Percentiles rank a stretch among this genome's conserved stretches.
phyloP scores from a whole-genome alignment of 1,139 yeast genomes.

The Citeromyces hawaiiensis region DNA sequence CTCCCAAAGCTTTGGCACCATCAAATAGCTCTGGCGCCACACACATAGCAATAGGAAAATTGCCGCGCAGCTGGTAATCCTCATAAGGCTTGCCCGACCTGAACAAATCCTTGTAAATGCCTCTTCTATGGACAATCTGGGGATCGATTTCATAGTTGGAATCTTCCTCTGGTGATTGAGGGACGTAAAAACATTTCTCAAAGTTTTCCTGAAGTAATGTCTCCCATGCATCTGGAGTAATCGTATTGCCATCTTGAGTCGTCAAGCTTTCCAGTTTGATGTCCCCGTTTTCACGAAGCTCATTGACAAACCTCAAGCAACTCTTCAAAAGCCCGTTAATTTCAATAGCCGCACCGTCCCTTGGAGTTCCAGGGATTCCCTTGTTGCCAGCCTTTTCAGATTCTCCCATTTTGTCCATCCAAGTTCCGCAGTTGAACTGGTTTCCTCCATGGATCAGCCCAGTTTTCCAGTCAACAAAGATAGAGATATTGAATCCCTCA shows the following conservation, averaged over 20 bases:
- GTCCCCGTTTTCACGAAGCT: conserved; percentile 35
- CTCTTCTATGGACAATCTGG: conserved; percentile 68
- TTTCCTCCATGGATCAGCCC: conserved; percentile 90
- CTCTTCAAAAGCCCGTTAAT: conserved; percentile 83
- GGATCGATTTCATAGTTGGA: conserved; percentile 45
- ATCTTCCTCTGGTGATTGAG: conserved; percentile 42
- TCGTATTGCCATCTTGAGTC: conserved; percentile 39
- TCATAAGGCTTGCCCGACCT: conserved; percentile 77
- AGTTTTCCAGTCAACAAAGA: conserved; percentile 75
- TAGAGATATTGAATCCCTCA: conserved; percentile 80
- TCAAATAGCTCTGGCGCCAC: conserved; percentile 89
- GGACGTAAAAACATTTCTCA: conserved; percentile 69
- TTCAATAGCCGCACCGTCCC: conserved; percentile 96
- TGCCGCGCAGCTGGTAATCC: conserved; percentile 88
- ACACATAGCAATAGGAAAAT: conserved; percentile 82
- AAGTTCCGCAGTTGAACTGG: conserved; percentile 89
- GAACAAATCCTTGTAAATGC: conserved; percentile 83
- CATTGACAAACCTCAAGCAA: conserved; percentile 64
- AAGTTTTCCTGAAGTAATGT: conserved; percentile 53
- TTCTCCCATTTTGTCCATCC: conserved; percentile 99
- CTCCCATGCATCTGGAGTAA: conserved; percentile 61
- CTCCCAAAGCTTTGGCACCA: conserved; percentile 41
- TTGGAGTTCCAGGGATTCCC: conserved; percentile 93
- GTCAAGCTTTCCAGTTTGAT: conserved; percentile 46
- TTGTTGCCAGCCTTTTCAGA: conserved; percentile 69